Evolutionary conservation across 2,329 filamentous ascomycete species (phyloP), one percentile per base, ranked within the genome.

Genomic region (Colletotrichum ledebouriae): DNA sequence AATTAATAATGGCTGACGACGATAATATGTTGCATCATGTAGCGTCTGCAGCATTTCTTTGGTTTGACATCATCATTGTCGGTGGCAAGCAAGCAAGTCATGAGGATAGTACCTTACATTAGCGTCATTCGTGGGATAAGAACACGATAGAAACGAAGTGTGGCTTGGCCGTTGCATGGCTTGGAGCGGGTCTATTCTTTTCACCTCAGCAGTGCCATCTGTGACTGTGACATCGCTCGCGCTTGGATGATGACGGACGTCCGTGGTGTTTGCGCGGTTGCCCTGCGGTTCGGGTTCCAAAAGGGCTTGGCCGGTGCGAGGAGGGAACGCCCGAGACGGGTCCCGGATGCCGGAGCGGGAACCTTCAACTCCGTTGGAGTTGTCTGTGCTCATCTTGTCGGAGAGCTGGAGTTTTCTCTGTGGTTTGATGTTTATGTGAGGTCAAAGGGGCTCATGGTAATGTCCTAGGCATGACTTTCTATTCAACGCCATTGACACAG

Each of bases 201-300:
- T 47, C 29, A n/a, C 13, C 5, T 39, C 9, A 53, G 47, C 11
- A 42, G 25, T 50, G 25, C 4, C 9, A 22, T 2, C 7, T 65
- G 7, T 37, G 46, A 29, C 37, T 61, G 47, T 47, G 49, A 53
- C 63, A 25, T 12, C 17, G 47, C 20, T 4, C n/a, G 20, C 53
- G 60, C 65, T 59, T 53, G 42, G 55, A 29, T 37, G 42, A 22
- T 33, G 55, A 69, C 61, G 61, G 66, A 69, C 55, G 55, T 56
- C 55, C 59, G 59, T 63, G 59, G 59, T 47, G 29, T 56, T 7
- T 15, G 9, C 2, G 49, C 6, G 25, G 22, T 15, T 33, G 17
- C 17, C 17, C 17, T 17, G 49, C n/a, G 44, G 34, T 52, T 39
- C 44, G 58, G 59, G 34, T 34, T 46, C 59, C 59, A 9, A 47